Evolutionary conservation across 345 rosid species (phyloP), one percentile per base, ranked within the genome.

Genomic region (Trapa incisa): DNA sequence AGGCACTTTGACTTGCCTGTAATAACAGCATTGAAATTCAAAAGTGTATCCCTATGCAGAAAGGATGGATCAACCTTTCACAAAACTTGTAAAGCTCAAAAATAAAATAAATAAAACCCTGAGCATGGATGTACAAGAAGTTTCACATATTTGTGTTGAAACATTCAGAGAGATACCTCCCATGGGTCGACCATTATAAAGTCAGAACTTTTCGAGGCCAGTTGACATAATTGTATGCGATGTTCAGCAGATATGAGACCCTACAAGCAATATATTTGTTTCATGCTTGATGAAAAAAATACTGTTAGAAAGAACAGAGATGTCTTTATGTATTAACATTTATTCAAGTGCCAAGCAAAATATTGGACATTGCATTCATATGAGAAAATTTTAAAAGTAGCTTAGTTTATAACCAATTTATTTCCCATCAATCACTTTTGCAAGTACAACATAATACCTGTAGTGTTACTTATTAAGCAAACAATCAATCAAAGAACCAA

Each of bases 161-260:
- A 58, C 16, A 58, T 48, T 52, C 48, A 72, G 60, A 57, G 53
- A 8, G 37, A 57, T 74, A 89, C 95, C 96, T 88, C 96, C 97
- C 98, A 93, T 2, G 92, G 84, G 84, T 90, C 96, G 65, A 91
- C 96, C 99, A 89, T 94, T 67, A 94, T 64, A 70, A 89, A 86
- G 56, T 87, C 84, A 42, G 96, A 91, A 82, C 85, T 85, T 73
- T 78, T 76, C 67, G 96, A 87, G 42, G 99, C 86, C 58, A 87
- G 79, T 50, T 79, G 74, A 75, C 97, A 94, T 89, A 94, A 79
- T 67, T 38, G 62, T 52, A 82, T 41, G 29, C 89, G 91, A 78
- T 94, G 93, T 38, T 80, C 84, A 65, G 91, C 91, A 48, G 93
- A 76, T 64, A 85, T 56, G 56, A 94, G 96, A 16, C 88, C 90